A percentile compares a stretch with the other conserved stretches of the same genome.
Conservation (phyloP, 2,329 filamentous ascomycete genomes). For the Scedosporium dehoogii region DNA sequence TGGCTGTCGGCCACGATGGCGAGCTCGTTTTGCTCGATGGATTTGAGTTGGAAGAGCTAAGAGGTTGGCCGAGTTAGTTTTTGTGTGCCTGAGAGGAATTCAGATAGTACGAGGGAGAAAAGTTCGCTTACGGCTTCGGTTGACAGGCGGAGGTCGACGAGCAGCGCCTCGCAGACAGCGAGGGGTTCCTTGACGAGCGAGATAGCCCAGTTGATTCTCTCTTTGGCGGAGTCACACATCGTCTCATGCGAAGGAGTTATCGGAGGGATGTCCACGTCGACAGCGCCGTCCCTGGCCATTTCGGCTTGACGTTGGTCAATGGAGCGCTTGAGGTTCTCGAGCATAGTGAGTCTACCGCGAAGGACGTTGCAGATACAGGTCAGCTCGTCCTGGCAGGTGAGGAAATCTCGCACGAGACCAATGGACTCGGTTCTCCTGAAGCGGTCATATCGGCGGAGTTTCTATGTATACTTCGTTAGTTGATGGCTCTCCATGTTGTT, state of each 20-base stretch:
- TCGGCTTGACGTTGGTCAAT: neutral
- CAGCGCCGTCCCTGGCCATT: neutral
- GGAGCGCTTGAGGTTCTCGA: neutral
- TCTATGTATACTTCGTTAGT: neutral
- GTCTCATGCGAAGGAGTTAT: neutral
- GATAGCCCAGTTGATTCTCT: neutral
- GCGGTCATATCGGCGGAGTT: neutral
- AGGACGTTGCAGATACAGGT: neutral
- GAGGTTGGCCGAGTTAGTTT: no score
- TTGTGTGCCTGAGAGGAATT: no score
- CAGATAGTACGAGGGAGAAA: neutral
- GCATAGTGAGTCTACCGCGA: neutral
- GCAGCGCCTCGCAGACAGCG: neutral
- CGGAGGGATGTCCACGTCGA: neutral
- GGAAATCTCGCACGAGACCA: neutral
- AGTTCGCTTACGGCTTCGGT: neutral
- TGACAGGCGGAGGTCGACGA: slow-evolving; percentile 19
- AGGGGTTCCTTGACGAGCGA: neutral
- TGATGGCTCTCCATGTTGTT: no score
- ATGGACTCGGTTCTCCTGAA: neutral
- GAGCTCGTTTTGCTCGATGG: slow-evolving; percentile 1
- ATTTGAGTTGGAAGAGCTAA: slow-evolving; percentile 2
- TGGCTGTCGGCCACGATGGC: slow-evolving; percentile 37
- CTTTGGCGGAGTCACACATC: neutral
- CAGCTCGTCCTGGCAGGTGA: neutral